A percentile compares a stretch with the other conserved stretches of the same genome.
Conservation (phyloP, 495 filamentous ascomycete species). For the Aspergillus conjunctus region DNA sequence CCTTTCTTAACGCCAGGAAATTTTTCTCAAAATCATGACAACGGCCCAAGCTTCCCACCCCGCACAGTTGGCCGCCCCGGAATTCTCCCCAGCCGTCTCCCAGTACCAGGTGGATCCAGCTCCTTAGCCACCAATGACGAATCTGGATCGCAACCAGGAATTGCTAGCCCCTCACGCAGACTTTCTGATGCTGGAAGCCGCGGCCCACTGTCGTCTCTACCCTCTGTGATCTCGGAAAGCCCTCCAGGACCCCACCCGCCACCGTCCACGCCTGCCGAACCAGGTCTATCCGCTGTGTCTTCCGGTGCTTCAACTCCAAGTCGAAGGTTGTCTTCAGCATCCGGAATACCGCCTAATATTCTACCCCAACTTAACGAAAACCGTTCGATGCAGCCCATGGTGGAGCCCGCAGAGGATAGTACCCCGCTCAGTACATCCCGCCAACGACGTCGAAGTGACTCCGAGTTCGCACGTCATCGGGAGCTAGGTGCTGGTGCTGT, state of each 20-base stretch:
- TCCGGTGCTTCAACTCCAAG: conserved; percentile 59
- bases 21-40: conserved; percentile 43
- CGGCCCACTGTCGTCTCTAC: conserved; percentile 33
- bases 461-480: conserved; percentile 61
- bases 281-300: conserved; percentile 58
- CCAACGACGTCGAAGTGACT: conserved; percentile 62
- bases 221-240: conserved; percentile 54
- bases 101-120: conserved; percentile 46
- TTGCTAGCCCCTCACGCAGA: conserved; percentile 33
- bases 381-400: conserved; percentile 36
- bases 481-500: conserved; percentile 64
- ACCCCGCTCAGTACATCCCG: conserved; percentile 38
- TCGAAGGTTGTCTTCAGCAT: conserved; percentile 56
- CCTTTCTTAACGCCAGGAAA: conserved; percentile 64
- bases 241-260: conserved; percentile 66
- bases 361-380: conserved; percentile 41
- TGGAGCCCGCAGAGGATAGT: conserved; percentile 33
- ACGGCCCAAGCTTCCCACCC: conserved; percentile 34
- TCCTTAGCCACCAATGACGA: conserved; percentile 47
- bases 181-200: conserved; percentile 42
- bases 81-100: conserved; percentile 53
- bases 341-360: conserved; percentile 41
- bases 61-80: conserved; percentile 50
- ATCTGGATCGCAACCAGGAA: conserved; percentile 45
- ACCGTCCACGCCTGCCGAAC: conserved; percentile 69